Percentiles rank a stretch among this genome's conserved stretches.
Evolutionary conservation across 192 early-diverging fungal genomes (phyloP).

Genomic region (Backusella australiensis): DNA sequence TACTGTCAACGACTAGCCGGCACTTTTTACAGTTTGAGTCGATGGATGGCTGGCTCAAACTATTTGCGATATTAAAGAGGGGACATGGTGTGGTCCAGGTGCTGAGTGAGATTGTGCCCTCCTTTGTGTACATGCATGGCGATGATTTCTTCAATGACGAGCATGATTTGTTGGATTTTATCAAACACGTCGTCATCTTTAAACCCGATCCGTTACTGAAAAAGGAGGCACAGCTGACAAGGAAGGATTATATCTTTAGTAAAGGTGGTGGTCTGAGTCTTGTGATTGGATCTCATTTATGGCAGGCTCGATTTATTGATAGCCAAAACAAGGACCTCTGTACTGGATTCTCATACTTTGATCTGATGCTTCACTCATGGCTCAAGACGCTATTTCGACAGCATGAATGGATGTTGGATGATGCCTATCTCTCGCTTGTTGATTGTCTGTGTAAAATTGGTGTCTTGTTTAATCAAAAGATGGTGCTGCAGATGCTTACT

Average conservation of each 20-base stretch:
- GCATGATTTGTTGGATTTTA: constrained; percentile 8
- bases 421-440: constrained; percentile 7
- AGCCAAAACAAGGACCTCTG: constrained; percentile 9
- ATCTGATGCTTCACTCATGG: constrained; percentile 34
- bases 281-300: constrained; percentile 28
- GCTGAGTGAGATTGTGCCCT: constrained; percentile 28
- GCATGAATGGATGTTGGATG: constrained; percentile 31
- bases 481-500: constrained; percentile 15
- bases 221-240: background rate
- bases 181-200: constrained; percentile 30
- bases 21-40: constrained; percentile 41
- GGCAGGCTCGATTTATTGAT: constrained; percentile 30
- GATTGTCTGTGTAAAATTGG: constrained; percentile 19
- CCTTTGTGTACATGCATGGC: constrained; percentile 38
- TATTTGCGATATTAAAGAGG: constrained; percentile 34
- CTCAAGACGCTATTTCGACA: constrained; percentile 17
- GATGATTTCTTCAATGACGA: constrained; percentile 37
- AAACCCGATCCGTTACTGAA: constrained; percentile 39
- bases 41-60: constrained; percentile 39
- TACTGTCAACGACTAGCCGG: constrained; percentile 39
- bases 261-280: constrained; percentile 13
- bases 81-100: constrained; percentile 24
- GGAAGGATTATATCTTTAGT: background rate
- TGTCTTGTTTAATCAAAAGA: background rate
- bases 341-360: constrained; percentile 32